These are phyloP conservation scores for Eutypa lata DNA, from an alignment of 2,329 filamentous ascomycete genomes.

Conservation along the genomic window DNA sequence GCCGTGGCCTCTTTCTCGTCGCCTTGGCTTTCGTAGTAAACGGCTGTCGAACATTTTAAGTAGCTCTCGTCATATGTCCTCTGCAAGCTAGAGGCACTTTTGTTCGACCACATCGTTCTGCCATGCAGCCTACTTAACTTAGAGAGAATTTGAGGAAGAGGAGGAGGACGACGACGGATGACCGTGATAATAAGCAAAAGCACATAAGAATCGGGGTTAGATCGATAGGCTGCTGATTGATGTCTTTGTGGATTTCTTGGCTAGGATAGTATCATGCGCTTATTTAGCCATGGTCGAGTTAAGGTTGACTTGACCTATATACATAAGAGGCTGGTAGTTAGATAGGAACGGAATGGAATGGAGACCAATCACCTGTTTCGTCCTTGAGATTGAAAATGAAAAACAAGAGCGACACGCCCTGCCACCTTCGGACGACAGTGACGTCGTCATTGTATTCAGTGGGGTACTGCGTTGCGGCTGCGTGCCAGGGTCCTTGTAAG, in stretches of 20 bases:
- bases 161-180: neutral
- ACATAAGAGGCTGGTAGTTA: too few relatives aligned
- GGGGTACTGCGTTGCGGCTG: neutral
- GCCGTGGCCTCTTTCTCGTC: constrained; percentile 88
- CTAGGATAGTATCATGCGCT: too few relatives aligned
- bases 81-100: constrained; percentile 70
- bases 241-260: too few relatives aligned
- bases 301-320: too few relatives aligned
- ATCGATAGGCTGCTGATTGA: neutral
- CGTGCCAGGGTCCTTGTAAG: too few relatives aligned
- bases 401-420: too few relatives aligned
- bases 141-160: neutral
- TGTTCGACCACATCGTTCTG: constrained; percentile 49
- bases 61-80: constrained; percentile 98
- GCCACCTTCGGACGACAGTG: too few relatives aligned
- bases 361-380: too few relatives aligned
- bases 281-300: too few relatives aligned
- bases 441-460: neutral
- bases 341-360: too few relatives aligned
- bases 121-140: neutral
- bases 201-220: neutral
- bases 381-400: too few relatives aligned
- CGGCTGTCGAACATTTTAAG: constrained; percentile 88
- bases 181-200: neutral
- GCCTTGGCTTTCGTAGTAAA: constrained; percentile 94